Percentiles rank a stretch among this genome's conserved stretches.
These are phyloP conservation scores for Hypoxylon sp. DNA, from an alignment of 2,329 filamentous ascomycete genomes.

Conservation along the genomic window DNA sequence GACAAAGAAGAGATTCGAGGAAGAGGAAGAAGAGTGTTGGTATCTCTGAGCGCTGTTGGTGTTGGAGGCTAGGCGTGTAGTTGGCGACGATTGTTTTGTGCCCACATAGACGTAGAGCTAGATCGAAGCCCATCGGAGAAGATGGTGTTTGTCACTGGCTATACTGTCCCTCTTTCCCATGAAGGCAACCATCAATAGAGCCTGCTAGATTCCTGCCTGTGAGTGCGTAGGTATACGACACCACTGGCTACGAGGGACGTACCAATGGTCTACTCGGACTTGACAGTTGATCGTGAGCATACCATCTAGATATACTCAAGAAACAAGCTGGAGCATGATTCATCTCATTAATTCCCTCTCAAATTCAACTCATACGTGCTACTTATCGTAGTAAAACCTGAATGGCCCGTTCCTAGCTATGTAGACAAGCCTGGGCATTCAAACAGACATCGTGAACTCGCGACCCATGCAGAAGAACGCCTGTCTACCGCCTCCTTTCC, in stretches of 20 bases:
- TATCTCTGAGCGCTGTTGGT: neutral
- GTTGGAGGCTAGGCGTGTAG: neutral
- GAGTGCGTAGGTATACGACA: too few relatives aligned
- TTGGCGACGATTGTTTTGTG: neutral
- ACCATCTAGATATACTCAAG: neutral
- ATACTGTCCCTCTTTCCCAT: neutral
- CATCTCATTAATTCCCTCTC: conserved; percentile 12
- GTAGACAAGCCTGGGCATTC: neutral
- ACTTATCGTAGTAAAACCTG: neutral
- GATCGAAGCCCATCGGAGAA: neutral
- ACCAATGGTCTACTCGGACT: neutral
- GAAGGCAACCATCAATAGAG: too few relatives aligned
- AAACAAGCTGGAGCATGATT: conserved; percentile 10
- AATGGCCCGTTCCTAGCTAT: neutral
- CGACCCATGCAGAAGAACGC: conserved; percentile 7
- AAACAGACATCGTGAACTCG: conserved; percentile 8
- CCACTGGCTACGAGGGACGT: neutral
- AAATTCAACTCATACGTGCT: neutral
- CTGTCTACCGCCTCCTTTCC: neutral
- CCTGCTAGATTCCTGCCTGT: too few relatives aligned
- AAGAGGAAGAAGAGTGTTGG: neutral
- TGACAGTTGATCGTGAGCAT: too few relatives aligned
- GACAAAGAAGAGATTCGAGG: neutral
- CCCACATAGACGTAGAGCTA: neutral
- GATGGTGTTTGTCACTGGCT: neutral